Percentiles rank a stretch among this genome's conserved stretches.
Conservation (phyloP, 352 stramenopile genomes). For the Aphanomyces euteiches region DNA sequence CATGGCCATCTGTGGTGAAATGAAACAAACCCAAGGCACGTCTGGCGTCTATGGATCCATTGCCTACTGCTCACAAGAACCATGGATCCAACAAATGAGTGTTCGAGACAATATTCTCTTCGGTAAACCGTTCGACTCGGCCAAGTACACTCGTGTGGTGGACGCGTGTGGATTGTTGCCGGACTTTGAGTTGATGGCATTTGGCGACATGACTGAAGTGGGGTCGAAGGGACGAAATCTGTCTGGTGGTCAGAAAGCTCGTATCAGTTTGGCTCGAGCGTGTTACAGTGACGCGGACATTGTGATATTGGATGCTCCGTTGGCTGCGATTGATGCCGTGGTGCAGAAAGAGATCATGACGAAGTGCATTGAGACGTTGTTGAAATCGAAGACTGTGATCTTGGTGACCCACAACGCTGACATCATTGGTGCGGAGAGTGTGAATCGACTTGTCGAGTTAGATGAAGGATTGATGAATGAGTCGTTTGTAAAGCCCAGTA, state of each 20-base stretch:
- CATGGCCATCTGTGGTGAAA: constrained; percentile 15
- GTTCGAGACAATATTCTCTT: background rate
- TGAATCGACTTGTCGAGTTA: too few relatives aligned
- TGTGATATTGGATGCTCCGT: constrained; percentile 37
- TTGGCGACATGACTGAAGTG: constrained; percentile 44
- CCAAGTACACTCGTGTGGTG: background rate
- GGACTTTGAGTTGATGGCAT: background rate
- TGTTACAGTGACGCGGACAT: constrained; percentile 41
- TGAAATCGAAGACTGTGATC: constrained; percentile 62
- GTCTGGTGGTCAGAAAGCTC: constrained; percentile 49
- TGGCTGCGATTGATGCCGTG: constrained; percentile 51
- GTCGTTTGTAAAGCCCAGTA: background rate
- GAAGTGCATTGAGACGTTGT: constrained; percentile 50
- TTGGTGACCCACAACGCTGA: constrained; percentile 52
- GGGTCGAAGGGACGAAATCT: constrained; percentile 43
- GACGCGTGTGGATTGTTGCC: background rate
- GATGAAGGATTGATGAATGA: background rate
- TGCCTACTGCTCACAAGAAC: constrained; percentile 32
- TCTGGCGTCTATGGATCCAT: constrained; percentile 39
- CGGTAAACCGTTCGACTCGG: background rate
- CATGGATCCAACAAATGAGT: constrained; percentile 56
- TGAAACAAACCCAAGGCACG: constrained; percentile 6
- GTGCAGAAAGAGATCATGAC: constrained; percentile 66
- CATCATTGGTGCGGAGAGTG: background rate
- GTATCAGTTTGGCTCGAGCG: constrained; percentile 53